Evolutionary conservation across 108 stramenopile genomes (phyloP).

Genomic region (Licmophora abbreviata): DNA sequence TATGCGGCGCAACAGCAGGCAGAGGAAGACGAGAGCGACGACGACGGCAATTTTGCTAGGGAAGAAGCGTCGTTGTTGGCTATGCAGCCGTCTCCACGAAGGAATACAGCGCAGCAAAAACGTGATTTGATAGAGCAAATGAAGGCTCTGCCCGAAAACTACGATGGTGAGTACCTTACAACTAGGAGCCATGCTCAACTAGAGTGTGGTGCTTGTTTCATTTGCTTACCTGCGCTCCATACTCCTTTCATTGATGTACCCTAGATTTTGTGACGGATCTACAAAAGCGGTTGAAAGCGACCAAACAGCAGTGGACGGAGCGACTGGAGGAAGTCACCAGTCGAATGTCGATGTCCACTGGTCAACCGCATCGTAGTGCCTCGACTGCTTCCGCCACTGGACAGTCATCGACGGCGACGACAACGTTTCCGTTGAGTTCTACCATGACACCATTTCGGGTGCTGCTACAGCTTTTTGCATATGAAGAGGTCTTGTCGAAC

Average conservation of each 20-base stretch:
- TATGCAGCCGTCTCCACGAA: too few species aligned
- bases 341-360: conserved; percentile 3
- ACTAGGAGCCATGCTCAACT: background rate
- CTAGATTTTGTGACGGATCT: conserved; percentile 33
- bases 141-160: conserved; percentile 1
- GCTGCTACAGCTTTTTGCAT: conserved; percentile 75
- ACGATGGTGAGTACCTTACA: conserved; percentile 6
- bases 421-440: conserved; percentile 10
- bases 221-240: conserved; percentile 6
- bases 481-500: conserved; percentile 69
- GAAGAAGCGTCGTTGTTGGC: too few species aligned
- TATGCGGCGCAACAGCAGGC: conserved; percentile 7
- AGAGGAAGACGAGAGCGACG: background rate
- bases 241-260: conserved; percentile 7
- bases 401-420: conserved; percentile 21
- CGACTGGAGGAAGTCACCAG: conserved; percentile 34
- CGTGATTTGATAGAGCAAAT: conserved; percentile 1
- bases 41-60: too few species aligned
- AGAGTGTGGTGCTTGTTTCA: background rate
- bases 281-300: conserved; percentile 18
- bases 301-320: conserved; percentile 41
- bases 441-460: conserved; percentile 65
- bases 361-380: background rate
- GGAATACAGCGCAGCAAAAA: background rate
- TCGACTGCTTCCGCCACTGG: conserved; percentile 7